These are phyloP conservation scores for Aspergillus cejpii DNA, from an alignment of 2,329 filamentous ascomycete species.

Conservation along the genomic window DNA sequence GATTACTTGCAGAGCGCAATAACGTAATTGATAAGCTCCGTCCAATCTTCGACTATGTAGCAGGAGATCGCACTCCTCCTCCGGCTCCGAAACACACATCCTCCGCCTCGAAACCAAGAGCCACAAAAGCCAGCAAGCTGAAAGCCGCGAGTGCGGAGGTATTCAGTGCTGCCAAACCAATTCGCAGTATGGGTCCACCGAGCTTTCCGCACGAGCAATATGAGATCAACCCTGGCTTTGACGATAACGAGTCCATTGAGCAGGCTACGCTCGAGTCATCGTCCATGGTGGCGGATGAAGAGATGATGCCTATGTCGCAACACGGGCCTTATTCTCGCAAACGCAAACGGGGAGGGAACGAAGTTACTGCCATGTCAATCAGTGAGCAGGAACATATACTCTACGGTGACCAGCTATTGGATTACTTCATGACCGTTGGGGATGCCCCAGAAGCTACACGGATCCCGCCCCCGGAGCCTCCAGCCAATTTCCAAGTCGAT, in stretches of 20 bases:
- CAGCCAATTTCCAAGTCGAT: conserved; percentile 79
- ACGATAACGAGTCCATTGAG: conserved; percentile 75
- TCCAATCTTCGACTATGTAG: conserved; percentile 82
- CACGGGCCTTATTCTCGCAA: conserved; percentile 56
- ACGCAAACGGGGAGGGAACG: conserved; percentile 67
- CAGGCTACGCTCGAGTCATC: conserved; percentile 76
- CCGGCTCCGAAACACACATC: conserved; percentile 85
- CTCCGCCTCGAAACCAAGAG: conserved; percentile 68
- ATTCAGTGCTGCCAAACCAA: conserved; percentile 28
- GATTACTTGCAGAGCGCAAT: conserved; percentile 77
- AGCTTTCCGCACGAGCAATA: conserved; percentile 54
- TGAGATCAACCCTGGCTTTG: conserved; percentile 58
- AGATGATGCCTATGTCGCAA: conserved; percentile 65
- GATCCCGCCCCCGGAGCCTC: conserved; percentile 63
- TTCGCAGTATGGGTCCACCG: conserved; percentile 32
- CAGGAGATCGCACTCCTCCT: conserved; percentile 80
- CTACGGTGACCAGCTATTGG: conserved; percentile 86
- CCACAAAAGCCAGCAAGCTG: conserved; percentile 60
- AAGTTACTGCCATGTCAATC: conserved; percentile 48
- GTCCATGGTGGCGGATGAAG: conserved; percentile 78
- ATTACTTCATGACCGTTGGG: conserved; percentile 88
- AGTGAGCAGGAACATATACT: conserved; percentile 79
- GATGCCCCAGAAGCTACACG: conserved; percentile 61
- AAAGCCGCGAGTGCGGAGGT: conserved; percentile 40
- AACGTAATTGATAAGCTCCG: conserved; percentile 74